phyloP scores from a whole-genome alignment of 495 filamentous ascomycete genomes.

The Penicillium canescens region DNA sequence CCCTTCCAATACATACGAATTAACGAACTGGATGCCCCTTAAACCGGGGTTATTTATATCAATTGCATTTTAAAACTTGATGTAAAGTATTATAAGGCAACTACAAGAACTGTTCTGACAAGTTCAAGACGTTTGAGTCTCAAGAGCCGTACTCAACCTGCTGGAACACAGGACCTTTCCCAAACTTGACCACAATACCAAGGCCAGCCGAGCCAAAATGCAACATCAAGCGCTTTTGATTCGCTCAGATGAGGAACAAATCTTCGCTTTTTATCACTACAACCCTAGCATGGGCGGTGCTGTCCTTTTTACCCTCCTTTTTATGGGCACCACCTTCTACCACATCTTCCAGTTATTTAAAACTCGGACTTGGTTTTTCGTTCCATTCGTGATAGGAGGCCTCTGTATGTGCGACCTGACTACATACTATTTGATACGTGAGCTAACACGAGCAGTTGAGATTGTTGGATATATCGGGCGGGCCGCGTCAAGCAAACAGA shows the following conservation, averaged over 20 bases:
- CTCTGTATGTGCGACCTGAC: conserved; percentile 40
- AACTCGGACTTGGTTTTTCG: conserved; percentile 60
- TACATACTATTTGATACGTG: background rate
- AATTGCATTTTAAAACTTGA: background rate
- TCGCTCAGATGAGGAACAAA: background rate
- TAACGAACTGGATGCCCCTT: too few relatives aligned
- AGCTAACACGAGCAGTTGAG: conserved; percentile 39
- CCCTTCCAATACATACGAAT: too few relatives aligned
- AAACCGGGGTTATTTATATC: background rate
- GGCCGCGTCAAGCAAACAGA: conserved; percentile 24
- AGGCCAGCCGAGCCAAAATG: background rate
- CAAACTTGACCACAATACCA: background rate
- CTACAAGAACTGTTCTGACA: too few relatives aligned
- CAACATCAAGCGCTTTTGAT: background rate
- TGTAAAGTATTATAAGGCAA: background rate
- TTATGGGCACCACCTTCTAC: conserved; percentile 31
- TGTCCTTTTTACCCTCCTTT: conserved; percentile 52
- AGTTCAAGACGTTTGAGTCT: too few relatives aligned
- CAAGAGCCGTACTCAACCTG: too few relatives aligned
- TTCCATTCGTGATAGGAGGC: conserved; percentile 55
- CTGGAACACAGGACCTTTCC: too few relatives aligned
- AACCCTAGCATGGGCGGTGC: conserved; percentile 48
- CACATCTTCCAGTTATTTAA: conserved; percentile 50
- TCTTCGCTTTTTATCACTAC: conserved; percentile 16
- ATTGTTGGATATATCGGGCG: conserved; percentile 53